Evolutionary conservation across 805 yeast genomes (phyloP).

Genomic region (Yarrowia yakushimensis): DNA sequence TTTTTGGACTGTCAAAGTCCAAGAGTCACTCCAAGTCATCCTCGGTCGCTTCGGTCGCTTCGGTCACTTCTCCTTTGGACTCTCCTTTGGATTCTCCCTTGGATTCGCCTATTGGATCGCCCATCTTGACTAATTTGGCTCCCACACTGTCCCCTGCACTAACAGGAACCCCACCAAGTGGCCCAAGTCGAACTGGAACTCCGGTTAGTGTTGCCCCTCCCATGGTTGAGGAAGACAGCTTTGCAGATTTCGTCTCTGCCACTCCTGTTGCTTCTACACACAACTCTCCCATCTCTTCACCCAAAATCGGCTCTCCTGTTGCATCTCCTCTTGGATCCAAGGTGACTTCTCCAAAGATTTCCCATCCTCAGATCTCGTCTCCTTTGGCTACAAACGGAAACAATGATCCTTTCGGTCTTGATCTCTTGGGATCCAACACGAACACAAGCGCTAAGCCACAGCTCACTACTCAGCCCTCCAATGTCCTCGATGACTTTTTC

Average conservation of each 20-base stretch:
- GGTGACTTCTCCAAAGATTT: neutral
- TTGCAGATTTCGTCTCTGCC: neutral
- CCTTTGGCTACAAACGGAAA: neutral
- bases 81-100: constrained; percentile 1
- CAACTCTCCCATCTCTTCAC: neutral
- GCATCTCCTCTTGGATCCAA: neutral
- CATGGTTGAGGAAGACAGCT: neutral
- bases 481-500: neutral
- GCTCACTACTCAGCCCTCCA: too few relatives aligned
- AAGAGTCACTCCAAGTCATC: constrained; percentile 1
- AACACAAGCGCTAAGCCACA: neutral
- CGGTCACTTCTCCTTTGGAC: neutral
- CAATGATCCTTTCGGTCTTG: neutral
- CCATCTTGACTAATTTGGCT: neutral
- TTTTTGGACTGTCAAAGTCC: neutral
- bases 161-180: neutral
- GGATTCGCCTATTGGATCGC: constrained; percentile 4
- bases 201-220: neutral
- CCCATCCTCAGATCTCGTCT: constrained; percentile 2
- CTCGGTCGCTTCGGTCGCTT: neutral
- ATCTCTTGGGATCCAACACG: neutral
- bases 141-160: neutral
- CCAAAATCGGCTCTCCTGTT: neutral
- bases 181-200: neutral
- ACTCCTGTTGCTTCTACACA: neutral